These are phyloP conservation scores for Dispira parvispora DNA, from an alignment of 192 early-diverging fungal genomes.

Conservation along the genomic window DNA sequence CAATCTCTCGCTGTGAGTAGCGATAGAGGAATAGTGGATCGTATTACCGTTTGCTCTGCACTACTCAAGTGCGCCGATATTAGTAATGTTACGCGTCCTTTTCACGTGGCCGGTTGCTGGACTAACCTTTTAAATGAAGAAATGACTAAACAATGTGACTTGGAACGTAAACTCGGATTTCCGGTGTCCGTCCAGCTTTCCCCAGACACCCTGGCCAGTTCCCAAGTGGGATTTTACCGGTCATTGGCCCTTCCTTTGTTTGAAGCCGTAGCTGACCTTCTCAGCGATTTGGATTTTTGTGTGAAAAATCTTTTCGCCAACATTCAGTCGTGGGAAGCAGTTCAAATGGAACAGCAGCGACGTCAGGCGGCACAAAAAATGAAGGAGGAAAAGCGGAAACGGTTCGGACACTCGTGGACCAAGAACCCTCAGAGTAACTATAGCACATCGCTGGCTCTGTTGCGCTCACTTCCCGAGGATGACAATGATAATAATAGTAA, in stretches of 20 bases:
- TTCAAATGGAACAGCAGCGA: not conserved
- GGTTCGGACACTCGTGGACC: not conserved
- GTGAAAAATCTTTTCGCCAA: slow-evolving; percentile 27
- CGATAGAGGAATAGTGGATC: slow-evolving; percentile 33
- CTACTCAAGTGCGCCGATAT: slow-evolving; percentile 74
- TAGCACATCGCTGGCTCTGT: too few species aligned
- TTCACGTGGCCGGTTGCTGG: slow-evolving; percentile 50
- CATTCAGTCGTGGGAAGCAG: slow-evolving; percentile 23
- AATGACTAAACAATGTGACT: slow-evolving; percentile 48
- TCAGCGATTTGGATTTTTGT: slow-evolving; percentile 27
- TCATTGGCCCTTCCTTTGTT: slow-evolving; percentile 29
- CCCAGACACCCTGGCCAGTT: slow-evolving; percentile 19
- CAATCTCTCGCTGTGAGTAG: slow-evolving; percentile 25
- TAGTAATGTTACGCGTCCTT: slow-evolving; percentile 57
- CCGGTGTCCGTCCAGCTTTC: slow-evolving; percentile 26
- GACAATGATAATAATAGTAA: too few species aligned
- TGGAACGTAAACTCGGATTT: slow-evolving; percentile 52
- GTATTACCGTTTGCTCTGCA: slow-evolving; percentile 42
- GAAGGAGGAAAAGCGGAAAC: slow-evolving; percentile 1
- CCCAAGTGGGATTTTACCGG: slow-evolving; percentile 30
- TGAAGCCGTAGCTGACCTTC: slow-evolving; percentile 22
- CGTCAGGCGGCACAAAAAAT: not conserved
- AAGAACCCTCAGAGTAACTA: not conserved
- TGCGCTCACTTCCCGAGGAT: too few species aligned
- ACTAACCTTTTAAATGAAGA: slow-evolving; percentile 50